Evolutionary conservation across 306 rosid species (phyloP), one percentile per base, ranked within the genome.

Genomic region (Rubus idaeus): DNA sequence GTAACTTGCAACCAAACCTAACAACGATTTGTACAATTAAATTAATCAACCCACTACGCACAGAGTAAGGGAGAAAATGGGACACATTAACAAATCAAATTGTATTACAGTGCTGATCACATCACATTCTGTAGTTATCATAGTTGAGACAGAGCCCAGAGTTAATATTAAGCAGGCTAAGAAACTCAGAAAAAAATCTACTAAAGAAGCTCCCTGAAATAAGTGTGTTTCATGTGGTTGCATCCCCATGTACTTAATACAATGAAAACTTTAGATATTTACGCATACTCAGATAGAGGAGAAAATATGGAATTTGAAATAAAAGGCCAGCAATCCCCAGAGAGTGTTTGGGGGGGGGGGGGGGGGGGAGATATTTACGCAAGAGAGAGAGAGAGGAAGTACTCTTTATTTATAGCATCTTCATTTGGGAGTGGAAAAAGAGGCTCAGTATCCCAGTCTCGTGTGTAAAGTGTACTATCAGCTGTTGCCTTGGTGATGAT

Each of bases 401-500:
- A 95, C 98, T 85, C 89, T 81, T 84, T 84, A 71, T 83, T 84
- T 70, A 77, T 78, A 51, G 77, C 75, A 82, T 88, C 96, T 20
- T 77, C 78, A 86, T 81, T 87, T 26, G 97, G 98, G 74, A 92
- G 83, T 8, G 90, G 89, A 58, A 95, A 95, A 64, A 95, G 93
- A 49, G 99, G 97, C 71, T 95, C 99, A 70, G 80, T 84, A 85
- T 95, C 99, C 99, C 99, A 95, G 85, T 95, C 86, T 69, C 84
- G 86, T 23, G 96, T 83, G 79, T 73, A 81, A 52, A 95, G 91
- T 44, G 99, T 89, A 79, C 97, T 91, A 86, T 95, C 98, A 76
- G 90, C 97, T 71, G 94, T 95, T 76, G 97, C 99, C 84, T 89
- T 91, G 18, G 98, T 95, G 77, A 95, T 87, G 88, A 91, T 83